Percentiles rank a stretch among this genome's conserved stretches.
Conservation (phyloP, 192 early-diverging fungal genomes). For the Coemansia sp. region DNA sequence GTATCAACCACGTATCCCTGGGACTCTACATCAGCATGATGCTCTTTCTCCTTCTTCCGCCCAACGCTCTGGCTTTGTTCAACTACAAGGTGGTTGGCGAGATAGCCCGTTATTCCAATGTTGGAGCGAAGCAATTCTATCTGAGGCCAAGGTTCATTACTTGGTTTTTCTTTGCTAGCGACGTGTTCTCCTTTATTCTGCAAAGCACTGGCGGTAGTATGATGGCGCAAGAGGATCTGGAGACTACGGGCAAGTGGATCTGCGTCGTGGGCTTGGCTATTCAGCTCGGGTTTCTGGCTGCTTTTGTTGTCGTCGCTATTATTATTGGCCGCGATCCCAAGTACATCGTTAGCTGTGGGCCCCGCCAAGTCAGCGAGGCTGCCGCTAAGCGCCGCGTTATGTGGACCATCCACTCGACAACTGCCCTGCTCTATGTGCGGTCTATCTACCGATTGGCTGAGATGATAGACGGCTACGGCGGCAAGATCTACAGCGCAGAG, state of each 20-base stretch:
- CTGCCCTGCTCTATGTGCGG: conserved; percentile 34
- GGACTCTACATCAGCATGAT: conserved; percentile 38
- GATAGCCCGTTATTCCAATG: conserved; percentile 18
- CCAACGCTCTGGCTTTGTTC: conserved; percentile 50
- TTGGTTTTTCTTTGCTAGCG: conserved; percentile 55
- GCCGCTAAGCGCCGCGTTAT: conserved; percentile 29
- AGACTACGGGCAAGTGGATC: conserved; percentile 28
- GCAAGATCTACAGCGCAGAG: conserved; percentile 45
- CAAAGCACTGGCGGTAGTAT: conserved; percentile 41
- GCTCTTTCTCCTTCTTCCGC: conserved; percentile 47
- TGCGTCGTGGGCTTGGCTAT: conserved; percentile 39
- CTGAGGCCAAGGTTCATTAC: conserved; percentile 42
- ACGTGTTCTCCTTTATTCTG: conserved; percentile 49
- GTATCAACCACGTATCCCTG: conserved; percentile 33
- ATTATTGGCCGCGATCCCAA: conserved; percentile 6
- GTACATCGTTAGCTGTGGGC: conserved; percentile 18
- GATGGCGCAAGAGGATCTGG: conserved; percentile 11
- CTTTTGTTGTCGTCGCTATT: conserved; percentile 27
- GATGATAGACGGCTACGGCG: conserved; percentile 36
- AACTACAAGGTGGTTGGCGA: conserved; percentile 54
- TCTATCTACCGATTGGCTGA: conserved; percentile 48
- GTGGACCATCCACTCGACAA: conserved; percentile 32
- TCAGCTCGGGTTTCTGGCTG: conserved; percentile 30
- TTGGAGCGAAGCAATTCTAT: conserved; percentile 12
- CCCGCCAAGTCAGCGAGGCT: conserved; percentile 4